Percentiles rank a stretch among this genome's conserved stretches.
phyloP scores from a whole-genome alignment of 805 yeast species.

The Komagataella kurtzmanii region DNA sequence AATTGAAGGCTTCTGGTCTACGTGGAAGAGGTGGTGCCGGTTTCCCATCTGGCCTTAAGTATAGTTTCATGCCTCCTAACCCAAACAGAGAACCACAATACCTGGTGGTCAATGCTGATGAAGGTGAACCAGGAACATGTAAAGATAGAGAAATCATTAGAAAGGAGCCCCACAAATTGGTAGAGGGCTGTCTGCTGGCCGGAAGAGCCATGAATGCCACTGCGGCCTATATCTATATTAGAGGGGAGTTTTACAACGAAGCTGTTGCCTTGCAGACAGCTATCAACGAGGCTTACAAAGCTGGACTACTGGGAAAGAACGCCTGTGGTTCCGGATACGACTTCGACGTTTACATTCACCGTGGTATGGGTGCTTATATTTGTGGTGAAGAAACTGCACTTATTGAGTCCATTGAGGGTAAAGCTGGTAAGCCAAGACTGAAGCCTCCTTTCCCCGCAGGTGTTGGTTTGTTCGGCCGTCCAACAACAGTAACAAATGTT shows the following conservation, averaged over 20 bases:
- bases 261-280: slow-evolving; percentile 63
- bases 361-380: slow-evolving; percentile 90
- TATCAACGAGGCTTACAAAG: slow-evolving; percentile 76
- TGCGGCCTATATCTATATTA: slow-evolving; percentile 82
- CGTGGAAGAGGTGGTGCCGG: slow-evolving; percentile 95
- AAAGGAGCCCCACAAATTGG: slow-evolving; percentile 84
- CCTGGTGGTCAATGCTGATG: slow-evolving; percentile 84
- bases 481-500: slow-evolving; percentile 82
- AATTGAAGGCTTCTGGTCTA: slow-evolving; percentile 71
- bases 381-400: slow-evolving; percentile 91
- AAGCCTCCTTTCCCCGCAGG: slow-evolving; percentile 96
- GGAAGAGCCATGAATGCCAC: slow-evolving; percentile 91
- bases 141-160: slow-evolving; percentile 86
- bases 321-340: slow-evolving; percentile 83
- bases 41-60: slow-evolving; percentile 80
- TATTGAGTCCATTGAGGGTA: slow-evolving; percentile 82
- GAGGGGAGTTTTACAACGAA: slow-evolving; percentile 86
- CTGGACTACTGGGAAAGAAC: slow-evolving; percentile 68
- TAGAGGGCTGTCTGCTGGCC: slow-evolving; percentile 83
- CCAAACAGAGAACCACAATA: slow-evolving; percentile 83
- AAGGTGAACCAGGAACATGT: slow-evolving; percentile 92
- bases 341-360: slow-evolving; percentile 73
- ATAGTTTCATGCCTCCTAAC: slow-evolving; percentile 92
- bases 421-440: slow-evolving; percentile 87
- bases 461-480: slow-evolving; percentile 83